Evolutionary conservation across 2,329 filamentous ascomycete species (phyloP), one percentile per base, ranked within the genome.

Genomic region (Dactylellina drechsleri): DNA sequence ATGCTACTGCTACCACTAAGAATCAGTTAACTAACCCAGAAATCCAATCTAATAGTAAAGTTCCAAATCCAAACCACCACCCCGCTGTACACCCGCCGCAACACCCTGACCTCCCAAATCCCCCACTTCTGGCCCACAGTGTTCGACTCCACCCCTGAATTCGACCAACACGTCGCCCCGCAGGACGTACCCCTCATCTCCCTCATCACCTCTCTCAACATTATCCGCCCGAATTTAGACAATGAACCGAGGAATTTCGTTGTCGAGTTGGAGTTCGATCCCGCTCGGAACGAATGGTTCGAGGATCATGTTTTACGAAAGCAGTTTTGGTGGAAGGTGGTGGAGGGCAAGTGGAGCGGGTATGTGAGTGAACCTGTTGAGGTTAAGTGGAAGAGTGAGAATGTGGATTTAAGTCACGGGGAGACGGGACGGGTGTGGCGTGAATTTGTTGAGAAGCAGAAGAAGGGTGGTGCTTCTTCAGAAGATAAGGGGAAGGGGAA

Each of bases 91-190:
- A 85, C 87, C 79, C 91, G 91, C 83, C 92, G 94, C 81, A 85
- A 87, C 78, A 86, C 87, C 79, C 83, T 92, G 77, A 85, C 95
- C 77, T 83, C 87, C 77, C 85, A 89, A 80, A 93, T 97, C 80
- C 87, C 89, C 79, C 89, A 92, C 84, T 99, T 98, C 88, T 98
- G 95, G 95, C 86, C 92, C n/a, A 87, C 96, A 71, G 93, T 97
- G 68, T 87, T 98, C 81, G 92, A 96, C 90, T 93, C 83, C 28
- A 62, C 23, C 8, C 86, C 87, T 54, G 92, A 97, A 77, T 87
- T 99, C 79, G 93, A 97, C 83, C 90, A 92, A 83, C 93, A 90
- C 85, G 91, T 98, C 81, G 90, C 92, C 81, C 91, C 92, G 50
- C 87, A 87, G 57, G 94, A 98, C 84, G 89, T 90, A 13, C 86